Base-by-base conservation (phyloP, 306 rosid species). In the Canavalia ensiformis region DNA sequence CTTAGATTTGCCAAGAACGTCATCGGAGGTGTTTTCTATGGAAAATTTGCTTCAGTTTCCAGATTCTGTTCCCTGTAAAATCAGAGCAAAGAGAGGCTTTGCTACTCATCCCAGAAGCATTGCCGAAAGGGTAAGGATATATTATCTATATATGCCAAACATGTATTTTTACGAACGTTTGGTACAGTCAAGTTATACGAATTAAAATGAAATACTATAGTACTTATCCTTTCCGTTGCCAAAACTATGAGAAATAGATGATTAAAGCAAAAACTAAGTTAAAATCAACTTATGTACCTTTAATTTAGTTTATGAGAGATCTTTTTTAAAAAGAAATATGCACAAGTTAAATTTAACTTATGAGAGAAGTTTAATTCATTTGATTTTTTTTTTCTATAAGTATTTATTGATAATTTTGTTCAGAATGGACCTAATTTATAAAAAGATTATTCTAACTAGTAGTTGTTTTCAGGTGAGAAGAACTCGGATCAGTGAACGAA, bases 71-170 rank as follows among this genome's bases (percentile, higher is more conserved):
- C 98, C 99, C 62, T 93, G 97, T 71, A 87, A 86, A 84, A 88
- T 91, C 70, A 87, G 99, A 87, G 99, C 99, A 18, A 95, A 95
- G 88, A 88, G 99, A 65, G 99, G 99, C 41, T 93, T 90, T 25
- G 99, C 99, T 31, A 95, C 99, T 64, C 99, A 95, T 88, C 99
- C 99, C 68, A 83, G 99, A 84, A 95, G 99, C 81, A 90, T 95
- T 70, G 99, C 99, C 0, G 98, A 95, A 88, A 84, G 99, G 87
- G 98, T 91, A 87, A 39, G 41, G 33, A 25, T 1, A 52, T 54
- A 13, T 70, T 46, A 10, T 59, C 45, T 62, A 6, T 25, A 25
- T 29, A 13, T 49, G 69, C 18, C 56, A 41, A 44, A 64, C 41
- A n/a, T 30, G 0, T 63, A 7, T 2, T 66, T 66, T 44, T 28